phyloP scores from a whole-genome alignment of 2,329 filamentous ascomycete species.

The Harringtonia lauricola region DNA sequence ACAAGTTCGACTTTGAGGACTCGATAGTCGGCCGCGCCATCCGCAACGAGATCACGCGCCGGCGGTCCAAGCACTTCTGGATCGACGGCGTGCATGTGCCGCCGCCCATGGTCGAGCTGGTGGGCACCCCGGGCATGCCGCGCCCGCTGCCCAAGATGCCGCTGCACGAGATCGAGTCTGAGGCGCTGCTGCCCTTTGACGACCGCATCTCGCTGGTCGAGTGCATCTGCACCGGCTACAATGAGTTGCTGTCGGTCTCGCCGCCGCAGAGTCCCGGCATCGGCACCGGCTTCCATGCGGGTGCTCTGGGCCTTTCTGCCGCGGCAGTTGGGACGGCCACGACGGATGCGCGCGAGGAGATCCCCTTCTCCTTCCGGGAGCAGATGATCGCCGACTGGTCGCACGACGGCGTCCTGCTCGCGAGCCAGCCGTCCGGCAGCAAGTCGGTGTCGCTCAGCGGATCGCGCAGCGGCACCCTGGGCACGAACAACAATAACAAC shows the following conservation, averaged over 20 bases:
- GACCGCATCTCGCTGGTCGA: constrained; percentile 62
- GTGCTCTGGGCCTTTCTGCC: not conserved
- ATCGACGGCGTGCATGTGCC: constrained; percentile 63
- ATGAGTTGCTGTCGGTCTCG: constrained; percentile 37
- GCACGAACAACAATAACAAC: constrained; percentile 23
- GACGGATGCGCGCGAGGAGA: constrained; percentile 32
- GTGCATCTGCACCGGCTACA: constrained; percentile 62
- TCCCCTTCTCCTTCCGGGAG: constrained; percentile 59
- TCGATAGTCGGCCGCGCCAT: constrained; percentile 60
- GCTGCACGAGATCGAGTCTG: constrained; percentile 44
- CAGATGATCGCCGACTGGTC: constrained; percentile 74
- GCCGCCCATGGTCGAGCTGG: constrained; percentile 49
- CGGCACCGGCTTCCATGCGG: too few species aligned
- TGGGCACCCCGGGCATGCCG: constrained; percentile 41
- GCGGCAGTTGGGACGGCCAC: constrained; percentile 13
- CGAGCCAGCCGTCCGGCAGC: constrained; percentile 46
- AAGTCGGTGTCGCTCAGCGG: constrained; percentile 67
- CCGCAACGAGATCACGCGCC: constrained; percentile 62
- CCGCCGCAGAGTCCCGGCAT: constrained; percentile 59
- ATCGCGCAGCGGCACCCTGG: constrained; percentile 55
- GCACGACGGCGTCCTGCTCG: constrained; percentile 59
- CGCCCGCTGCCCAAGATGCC: constrained; percentile 34
- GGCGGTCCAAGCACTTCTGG: constrained; percentile 70
- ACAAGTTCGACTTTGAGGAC: constrained; percentile 66
- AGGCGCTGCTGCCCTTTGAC: constrained; percentile 64